phyloP scores from a whole-genome alignment of 2,329 filamentous ascomycete species.

The Clarireedia hainanense region DNA sequence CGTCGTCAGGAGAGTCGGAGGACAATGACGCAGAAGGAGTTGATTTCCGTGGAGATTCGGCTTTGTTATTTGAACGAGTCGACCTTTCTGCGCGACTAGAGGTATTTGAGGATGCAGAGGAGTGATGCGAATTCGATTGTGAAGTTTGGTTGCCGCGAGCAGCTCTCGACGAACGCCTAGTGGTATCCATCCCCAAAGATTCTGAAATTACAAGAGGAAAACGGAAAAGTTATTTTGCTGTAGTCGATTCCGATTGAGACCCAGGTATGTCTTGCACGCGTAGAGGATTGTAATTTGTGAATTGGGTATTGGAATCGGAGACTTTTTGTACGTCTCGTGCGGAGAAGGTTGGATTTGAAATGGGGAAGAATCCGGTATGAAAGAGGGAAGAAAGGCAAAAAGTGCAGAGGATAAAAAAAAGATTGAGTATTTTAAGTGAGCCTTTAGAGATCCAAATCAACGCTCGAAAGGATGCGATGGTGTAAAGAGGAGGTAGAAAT shows the following conservation, averaged over 20 bases:
- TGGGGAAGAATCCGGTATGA: constrained; percentile 5
- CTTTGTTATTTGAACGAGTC: constrained; percentile 65
- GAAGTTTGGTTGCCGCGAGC: constrained; percentile 69
- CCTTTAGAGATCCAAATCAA: constrained; percentile 1
- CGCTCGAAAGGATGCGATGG: constrained; percentile 1
- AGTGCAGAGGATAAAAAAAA: not conserved
- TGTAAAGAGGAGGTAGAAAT: not conserved
- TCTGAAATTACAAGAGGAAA: constrained; percentile 4
- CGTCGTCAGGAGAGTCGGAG: constrained; percentile 59
- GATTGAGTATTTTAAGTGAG: constrained; percentile 3
- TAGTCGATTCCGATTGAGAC: not conserved
- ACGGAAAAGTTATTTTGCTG: not conserved
- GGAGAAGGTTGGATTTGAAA: constrained; percentile 4
- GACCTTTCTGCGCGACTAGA: constrained; percentile 69
- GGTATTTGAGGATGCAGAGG: constrained; percentile 69
- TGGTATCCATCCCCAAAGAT: constrained; percentile 41
- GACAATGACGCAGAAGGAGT: constrained; percentile 66
- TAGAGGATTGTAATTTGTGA: constrained; percentile 1
- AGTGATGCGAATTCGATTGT: constrained; percentile 63
- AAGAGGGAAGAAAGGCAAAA: constrained; percentile 11
- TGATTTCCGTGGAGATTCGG: constrained; percentile 66
- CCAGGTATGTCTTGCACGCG: constrained; percentile 1
- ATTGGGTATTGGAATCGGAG: constrained; percentile 12
- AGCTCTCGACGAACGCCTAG: constrained; percentile 85
- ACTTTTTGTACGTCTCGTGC: constrained; percentile 10